Percentiles rank a stretch among this genome's conserved stretches.
These are phyloP conservation scores for Tolypocladium ovalisporum DNA, from an alignment of 2,329 filamentous ascomycete genomes.

Conservation along the genomic window DNA sequence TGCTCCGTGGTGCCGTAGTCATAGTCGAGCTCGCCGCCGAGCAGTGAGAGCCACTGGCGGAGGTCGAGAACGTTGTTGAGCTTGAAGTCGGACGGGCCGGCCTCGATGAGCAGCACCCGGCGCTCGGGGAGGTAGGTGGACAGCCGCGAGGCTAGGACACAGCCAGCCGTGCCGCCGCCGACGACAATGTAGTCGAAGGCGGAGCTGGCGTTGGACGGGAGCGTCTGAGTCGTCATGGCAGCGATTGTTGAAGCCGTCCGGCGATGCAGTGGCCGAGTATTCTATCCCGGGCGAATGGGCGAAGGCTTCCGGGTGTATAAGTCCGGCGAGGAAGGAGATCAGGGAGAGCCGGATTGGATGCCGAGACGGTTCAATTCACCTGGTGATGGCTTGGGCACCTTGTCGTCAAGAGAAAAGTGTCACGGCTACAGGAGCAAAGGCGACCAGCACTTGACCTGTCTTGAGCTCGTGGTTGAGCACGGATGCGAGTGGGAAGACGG, in stretches of 20 bases:
- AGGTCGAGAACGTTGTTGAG: slow-evolving; percentile 79
- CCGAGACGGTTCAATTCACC: not conserved
- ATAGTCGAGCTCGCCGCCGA: slow-evolving; percentile 83
- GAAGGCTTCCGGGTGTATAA: not conserved
- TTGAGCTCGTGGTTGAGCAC: not conserved
- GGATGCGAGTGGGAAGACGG: not conserved
- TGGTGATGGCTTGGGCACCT: not conserved
- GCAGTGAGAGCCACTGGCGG: slow-evolving; percentile 74
- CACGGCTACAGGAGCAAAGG: not conserved
- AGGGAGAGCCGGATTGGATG: not conserved
- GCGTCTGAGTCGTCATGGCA: slow-evolving; percentile 54
- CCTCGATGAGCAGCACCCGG: slow-evolving; percentile 75
- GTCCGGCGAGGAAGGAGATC: not conserved
- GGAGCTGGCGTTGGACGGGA: slow-evolving; percentile 52
- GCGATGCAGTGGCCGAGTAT: not conserved
- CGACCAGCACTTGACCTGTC: not conserved
- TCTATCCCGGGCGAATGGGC: not conserved
- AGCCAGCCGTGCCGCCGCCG: slow-evolving; percentile 77
- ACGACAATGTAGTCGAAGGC: slow-evolving; percentile 78
- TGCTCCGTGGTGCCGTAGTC: slow-evolving; percentile 86
- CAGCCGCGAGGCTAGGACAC: slow-evolving; percentile 70
- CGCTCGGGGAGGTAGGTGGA: slow-evolving; percentile 76
- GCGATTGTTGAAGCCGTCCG: not conserved
- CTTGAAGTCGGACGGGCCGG: slow-evolving; percentile 79
- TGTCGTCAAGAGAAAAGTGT: not conserved